Conservation (phyloP, 2,329 filamentous ascomycete species). For the Xylaria sp. region DNA sequence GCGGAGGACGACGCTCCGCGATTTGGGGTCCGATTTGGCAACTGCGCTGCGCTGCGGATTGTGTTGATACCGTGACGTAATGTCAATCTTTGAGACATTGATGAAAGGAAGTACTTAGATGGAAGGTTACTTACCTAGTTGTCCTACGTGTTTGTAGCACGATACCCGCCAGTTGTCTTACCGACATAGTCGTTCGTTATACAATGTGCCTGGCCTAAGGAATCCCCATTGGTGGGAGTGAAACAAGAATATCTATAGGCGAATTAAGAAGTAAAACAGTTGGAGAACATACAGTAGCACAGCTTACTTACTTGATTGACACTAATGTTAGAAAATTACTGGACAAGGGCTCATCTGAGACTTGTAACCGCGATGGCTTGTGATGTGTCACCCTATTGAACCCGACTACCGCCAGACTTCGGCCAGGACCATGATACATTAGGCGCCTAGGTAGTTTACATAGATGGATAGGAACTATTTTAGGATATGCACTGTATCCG, state of each 20-base stretch:
- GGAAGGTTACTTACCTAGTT: too few species aligned
- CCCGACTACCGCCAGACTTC: background rate
- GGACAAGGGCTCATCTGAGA: background rate
- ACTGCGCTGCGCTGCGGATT: too few species aligned
- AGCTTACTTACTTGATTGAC: too few species aligned
- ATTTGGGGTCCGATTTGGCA: constrained; percentile 24
- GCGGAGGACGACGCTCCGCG: constrained; percentile 32
- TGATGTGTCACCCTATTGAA: background rate
- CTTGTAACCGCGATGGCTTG: background rate
- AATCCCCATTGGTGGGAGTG: too few species aligned
- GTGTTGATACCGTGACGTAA: too few species aligned
- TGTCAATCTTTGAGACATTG: background rate
- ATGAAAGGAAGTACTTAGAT: background rate
- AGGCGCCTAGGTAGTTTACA: background rate
- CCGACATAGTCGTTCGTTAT: too few species aligned
- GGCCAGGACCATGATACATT: background rate
- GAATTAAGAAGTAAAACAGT: too few species aligned
- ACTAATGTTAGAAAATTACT: background rate
- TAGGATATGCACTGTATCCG: constrained; percentile 11
- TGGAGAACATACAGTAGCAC: too few species aligned
- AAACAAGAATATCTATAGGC: too few species aligned
- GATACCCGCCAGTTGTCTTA: too few species aligned
- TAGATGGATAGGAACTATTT: background rate
- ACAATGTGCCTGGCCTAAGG: too few species aligned
- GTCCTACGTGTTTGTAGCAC: too few species aligned